A percentile compares a stretch with the other conserved stretches of the same genome.
These are phyloP conservation scores for Pichiaceae sp. DNA, from an alignment of 1,139 yeast genomes.

Conservation along the genomic window DNA sequence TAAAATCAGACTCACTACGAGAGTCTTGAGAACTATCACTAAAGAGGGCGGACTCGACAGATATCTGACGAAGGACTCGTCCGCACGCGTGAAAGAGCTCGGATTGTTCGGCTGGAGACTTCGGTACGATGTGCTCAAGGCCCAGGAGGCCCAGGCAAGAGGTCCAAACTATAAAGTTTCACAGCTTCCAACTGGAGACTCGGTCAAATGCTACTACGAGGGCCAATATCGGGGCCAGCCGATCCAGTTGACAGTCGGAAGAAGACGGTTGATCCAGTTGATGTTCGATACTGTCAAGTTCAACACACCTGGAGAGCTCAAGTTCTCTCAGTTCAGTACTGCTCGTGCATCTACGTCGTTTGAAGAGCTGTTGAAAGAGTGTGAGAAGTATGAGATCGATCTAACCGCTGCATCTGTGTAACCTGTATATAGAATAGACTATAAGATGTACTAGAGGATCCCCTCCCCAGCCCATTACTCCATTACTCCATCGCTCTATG, in stretches of 20 bases:
- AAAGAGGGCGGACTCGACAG: slow-evolving; percentile 93
- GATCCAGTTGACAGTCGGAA: slow-evolving; percentile 49
- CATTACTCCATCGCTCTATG: no score
- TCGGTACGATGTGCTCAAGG: slow-evolving; percentile 59
- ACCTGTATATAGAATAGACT: slow-evolving; percentile 1
- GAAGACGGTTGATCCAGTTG: slow-evolving; percentile 47
- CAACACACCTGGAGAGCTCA: slow-evolving; percentile 35
- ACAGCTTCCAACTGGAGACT: slow-evolving; percentile 24
- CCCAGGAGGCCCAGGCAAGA: slow-evolving; percentile 19
- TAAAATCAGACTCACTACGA: slow-evolving; percentile 61
- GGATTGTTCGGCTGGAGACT: slow-evolving; percentile 91
- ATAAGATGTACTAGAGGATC: background rate
- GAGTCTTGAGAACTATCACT: slow-evolving; percentile 76
- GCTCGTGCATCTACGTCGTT: slow-evolving; percentile 32
- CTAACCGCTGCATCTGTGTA: slow-evolving; percentile 23
- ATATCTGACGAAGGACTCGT: slow-evolving; percentile 75
- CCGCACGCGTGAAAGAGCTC: slow-evolving; percentile 84
- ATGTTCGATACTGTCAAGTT: slow-evolving; percentile 43
- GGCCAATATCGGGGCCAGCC: slow-evolving; percentile 37
- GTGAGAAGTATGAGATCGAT: slow-evolving; percentile 30
- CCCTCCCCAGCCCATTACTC: no score
- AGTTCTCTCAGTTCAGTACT: slow-evolving; percentile 36
- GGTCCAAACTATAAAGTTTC: slow-evolving; percentile 18
- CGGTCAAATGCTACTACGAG: slow-evolving; percentile 40
- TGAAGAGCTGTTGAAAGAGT: slow-evolving; percentile 32